Conservation (phyloP, 805 yeast species). For the Candida vartiovaarae region DNA sequence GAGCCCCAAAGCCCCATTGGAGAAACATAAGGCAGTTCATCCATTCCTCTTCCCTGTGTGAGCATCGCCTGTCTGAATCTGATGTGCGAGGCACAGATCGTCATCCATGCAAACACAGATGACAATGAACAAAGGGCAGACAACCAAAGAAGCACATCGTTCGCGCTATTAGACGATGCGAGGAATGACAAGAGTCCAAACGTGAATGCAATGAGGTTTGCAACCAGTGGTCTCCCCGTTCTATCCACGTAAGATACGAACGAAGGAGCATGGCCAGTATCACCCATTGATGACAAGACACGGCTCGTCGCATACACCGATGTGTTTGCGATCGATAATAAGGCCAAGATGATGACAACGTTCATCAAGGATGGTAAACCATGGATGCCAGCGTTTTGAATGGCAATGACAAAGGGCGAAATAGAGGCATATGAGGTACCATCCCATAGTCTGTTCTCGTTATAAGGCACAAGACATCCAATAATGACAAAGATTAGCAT, state of each 20-base stretch:
- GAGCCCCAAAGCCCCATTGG: constrained; percentile 68
- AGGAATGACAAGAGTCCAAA: constrained; percentile 57
- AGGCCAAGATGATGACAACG: constrained; percentile 54
- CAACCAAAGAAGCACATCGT: constrained; percentile 64
- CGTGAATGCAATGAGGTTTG: constrained; percentile 32
- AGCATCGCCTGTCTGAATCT: constrained; percentile 54
- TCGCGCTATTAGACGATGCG: constrained; percentile 50
- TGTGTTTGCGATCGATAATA: constrained; percentile 40
- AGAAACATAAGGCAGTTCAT: constrained; percentile 61
- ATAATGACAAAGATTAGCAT: constrained; percentile 46
- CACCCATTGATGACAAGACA: constrained; percentile 44
- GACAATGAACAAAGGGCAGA: constrained; percentile 72
- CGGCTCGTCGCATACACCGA: constrained; percentile 50
- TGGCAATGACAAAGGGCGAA: constrained; percentile 78
- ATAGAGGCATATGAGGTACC: constrained; percentile 54
- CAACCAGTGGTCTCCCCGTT: constrained; percentile 48
- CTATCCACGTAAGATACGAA: constrained; percentile 40
- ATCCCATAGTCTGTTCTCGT: constrained; percentile 36
- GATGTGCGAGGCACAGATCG: constrained; percentile 60
- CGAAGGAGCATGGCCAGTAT: constrained; percentile 45
- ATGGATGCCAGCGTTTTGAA: constrained; percentile 50
- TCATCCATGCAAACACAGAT: constrained; percentile 75
- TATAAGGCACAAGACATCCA: constrained; percentile 74
- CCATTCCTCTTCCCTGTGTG: constrained; percentile 57
- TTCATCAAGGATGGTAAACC: constrained; percentile 57